phyloP scores from a whole-genome alignment of 2,329 filamentous ascomycete species.

The Alternaria gansuensis region DNA sequence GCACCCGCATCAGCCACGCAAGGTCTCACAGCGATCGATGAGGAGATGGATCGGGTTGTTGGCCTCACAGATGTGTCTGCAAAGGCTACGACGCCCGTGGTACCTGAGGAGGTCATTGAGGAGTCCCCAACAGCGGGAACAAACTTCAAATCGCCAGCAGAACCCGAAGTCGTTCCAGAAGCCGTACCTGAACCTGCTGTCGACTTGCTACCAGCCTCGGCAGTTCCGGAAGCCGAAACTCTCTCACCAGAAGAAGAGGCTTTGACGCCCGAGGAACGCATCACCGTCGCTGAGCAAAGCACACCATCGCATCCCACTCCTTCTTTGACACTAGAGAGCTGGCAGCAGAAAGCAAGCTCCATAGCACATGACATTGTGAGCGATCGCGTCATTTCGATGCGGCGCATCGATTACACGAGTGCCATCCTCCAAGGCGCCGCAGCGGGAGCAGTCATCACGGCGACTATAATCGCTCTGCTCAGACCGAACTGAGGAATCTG shows the following conservation, averaged over 20 bases:
- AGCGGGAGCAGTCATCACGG: slow-evolving; percentile 52
- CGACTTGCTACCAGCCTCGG: slow-evolving; percentile 18
- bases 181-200: slow-evolving; percentile 2
- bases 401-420: slow-evolving; percentile 58
- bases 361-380: slow-evolving; percentile 53
- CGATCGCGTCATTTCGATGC: slow-evolving; percentile 56
- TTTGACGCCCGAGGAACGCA: slow-evolving; percentile 22
- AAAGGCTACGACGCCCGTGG: slow-evolving; percentile 13
- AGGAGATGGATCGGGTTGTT: slow-evolving; percentile 30
- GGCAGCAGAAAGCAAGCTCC: slow-evolving; percentile 35
- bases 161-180: slow-evolving; percentile 14
- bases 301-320: slow-evolving; percentile 18
- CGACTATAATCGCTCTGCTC: slow-evolving; percentile 39
- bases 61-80: slow-evolving; percentile 18
- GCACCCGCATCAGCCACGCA: slow-evolving; percentile 8
- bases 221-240: slow-evolving; percentile 12
- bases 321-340: slow-evolving; percentile 24
- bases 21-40: slow-evolving; percentile 28
- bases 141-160: slow-evolving; percentile 9
- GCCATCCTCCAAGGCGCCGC: slow-evolving; percentile 57
- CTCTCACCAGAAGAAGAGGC: slow-evolving; percentile 21
- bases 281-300: slow-evolving; percentile 30
- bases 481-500: slow-evolving; percentile 26
- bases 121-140: slow-evolving; percentile 22
- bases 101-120: slow-evolving; percentile 16